Percentiles rank a stretch among this genome's conserved stretches.
phyloP scores from a whole-genome alignment of 192 early-diverging fungal species.

The Entomortierella beljakovae region DNA sequence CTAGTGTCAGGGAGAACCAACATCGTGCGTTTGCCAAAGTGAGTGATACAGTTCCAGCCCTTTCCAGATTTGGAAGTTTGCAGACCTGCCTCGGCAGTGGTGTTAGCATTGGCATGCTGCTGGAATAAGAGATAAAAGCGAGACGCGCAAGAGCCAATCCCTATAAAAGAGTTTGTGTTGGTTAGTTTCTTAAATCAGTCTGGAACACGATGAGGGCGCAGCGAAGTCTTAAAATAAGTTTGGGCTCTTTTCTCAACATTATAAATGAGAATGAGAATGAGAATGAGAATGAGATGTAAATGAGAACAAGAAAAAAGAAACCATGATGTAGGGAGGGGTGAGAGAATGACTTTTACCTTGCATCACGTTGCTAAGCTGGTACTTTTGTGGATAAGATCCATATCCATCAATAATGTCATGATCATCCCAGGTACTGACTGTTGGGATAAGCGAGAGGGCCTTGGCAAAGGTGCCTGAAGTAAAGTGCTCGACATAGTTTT shows the following conservation, averaged over 20 bases:
- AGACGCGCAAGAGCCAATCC: conserved; percentile 71
- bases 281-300: too few species aligned
- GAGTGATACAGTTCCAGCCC: conserved; percentile 72
- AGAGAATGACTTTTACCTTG: conserved; percentile 58
- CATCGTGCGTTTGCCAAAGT: conserved; percentile 73
- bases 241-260: neutral
- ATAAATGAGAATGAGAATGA: too few species aligned
- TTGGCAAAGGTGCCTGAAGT: conserved; percentile 62
- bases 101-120: conserved; percentile 75
- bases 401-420: conserved; percentile 91
- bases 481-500: conserved; percentile 75
- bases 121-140: conserved; percentile 90
- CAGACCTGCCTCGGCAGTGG: conserved; percentile 69
- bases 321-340: neutral
- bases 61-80: conserved; percentile 45
- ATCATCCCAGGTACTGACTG: conserved; percentile 85
- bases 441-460: conserved; percentile 81
- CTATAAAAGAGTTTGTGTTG: conserved; percentile 8
- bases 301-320: neutral
- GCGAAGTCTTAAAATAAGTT: neutral
- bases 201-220: too few species aligned
- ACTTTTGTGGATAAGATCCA: conserved; percentile 83
- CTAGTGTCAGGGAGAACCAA: conserved; percentile 79
- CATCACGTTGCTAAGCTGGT: conserved; percentile 77
- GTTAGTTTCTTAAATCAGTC: neutral